A percentile compares a stretch with the other conserved stretches of the same genome.
Evolutionary conservation across 139 green algal species (phyloP).

Genomic region (Pseudopediastrum boryanum): DNA sequence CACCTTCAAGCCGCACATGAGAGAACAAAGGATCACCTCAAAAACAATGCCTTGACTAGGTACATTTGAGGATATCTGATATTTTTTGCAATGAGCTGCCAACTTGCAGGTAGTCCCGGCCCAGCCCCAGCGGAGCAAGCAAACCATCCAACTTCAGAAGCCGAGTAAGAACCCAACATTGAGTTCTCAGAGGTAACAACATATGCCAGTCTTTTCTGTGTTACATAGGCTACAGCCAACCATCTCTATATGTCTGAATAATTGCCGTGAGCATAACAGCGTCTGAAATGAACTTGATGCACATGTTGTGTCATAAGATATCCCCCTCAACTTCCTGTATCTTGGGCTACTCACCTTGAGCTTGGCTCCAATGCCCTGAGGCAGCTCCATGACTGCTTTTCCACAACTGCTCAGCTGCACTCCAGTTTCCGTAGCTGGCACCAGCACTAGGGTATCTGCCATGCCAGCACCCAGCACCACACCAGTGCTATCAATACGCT

Average conservation of each 20-base stretch:
- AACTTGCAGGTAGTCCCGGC: background rate
- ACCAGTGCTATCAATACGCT: constrained; percentile 10
- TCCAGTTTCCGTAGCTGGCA: constrained; percentile 5
- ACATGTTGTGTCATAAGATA: background rate
- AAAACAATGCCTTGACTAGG: background rate
- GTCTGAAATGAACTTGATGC: background rate
- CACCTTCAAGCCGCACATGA: constrained; percentile 22
- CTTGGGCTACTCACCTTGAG: background rate
- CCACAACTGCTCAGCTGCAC: background rate
- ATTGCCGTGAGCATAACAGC: background rate
- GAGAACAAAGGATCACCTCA: background rate
- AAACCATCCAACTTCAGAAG: background rate
- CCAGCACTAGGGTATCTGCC: constrained; percentile 38
- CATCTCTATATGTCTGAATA: no score
- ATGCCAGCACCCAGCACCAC: background rate
- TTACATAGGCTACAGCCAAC: no score
- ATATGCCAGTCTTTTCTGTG: no score
- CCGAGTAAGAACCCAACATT: background rate
- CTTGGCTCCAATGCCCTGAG: background rate
- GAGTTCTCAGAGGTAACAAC: background rate
- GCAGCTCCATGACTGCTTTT: background rate
- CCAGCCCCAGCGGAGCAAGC: background rate
- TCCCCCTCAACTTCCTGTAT: background rate
- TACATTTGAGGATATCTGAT: background rate
- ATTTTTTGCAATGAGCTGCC: background rate